phyloP scores from a whole-genome alignment of 345 rosid species.

The Microthlaspi erraticum region DNA sequence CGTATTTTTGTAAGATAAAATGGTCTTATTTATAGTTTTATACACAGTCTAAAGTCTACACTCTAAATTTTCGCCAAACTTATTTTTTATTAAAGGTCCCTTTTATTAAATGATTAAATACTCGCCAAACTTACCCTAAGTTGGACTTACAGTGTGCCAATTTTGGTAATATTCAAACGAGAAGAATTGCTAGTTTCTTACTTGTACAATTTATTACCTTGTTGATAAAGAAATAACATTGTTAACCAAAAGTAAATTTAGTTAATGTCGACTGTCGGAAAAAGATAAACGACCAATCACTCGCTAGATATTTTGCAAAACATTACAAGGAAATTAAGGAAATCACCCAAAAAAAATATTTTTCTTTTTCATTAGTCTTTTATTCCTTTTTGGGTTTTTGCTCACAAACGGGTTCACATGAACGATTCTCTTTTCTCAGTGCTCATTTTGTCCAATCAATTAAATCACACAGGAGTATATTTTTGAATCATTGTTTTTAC shows the following conservation, averaged over 20 bases:
- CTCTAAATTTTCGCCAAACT: not conserved
- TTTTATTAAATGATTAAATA: not conserved
- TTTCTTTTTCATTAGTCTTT: not conserved
- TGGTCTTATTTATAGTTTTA: no score
- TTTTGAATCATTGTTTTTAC: not conserved
- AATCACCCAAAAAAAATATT: not conserved
- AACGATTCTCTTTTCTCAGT: conserved; percentile 31
- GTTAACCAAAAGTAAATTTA: not conserved
- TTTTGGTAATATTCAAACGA: not conserved
- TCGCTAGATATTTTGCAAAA: conserved; percentile 14
- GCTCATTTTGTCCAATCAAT: conserved; percentile 35
- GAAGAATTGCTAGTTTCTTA: not conserved
- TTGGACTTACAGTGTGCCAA: not conserved
- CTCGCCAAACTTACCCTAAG: conserved; percentile 4
- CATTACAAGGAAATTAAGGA: conserved; percentile 16
- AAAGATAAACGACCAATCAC: conserved; percentile 23
- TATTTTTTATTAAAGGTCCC: no score
- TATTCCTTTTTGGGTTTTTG: not conserved
- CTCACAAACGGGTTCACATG: conserved; percentile 27
- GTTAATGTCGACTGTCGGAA: conserved; percentile 10
- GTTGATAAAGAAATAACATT: not conserved
- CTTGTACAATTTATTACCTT: not conserved
- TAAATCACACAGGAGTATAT: not conserved
- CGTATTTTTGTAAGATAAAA: no score
- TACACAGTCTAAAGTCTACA: not conserved